Conservation (phyloP, 2,329 filamentous ascomycete genomes). For the Phyllosticta capitalensis region DNA sequence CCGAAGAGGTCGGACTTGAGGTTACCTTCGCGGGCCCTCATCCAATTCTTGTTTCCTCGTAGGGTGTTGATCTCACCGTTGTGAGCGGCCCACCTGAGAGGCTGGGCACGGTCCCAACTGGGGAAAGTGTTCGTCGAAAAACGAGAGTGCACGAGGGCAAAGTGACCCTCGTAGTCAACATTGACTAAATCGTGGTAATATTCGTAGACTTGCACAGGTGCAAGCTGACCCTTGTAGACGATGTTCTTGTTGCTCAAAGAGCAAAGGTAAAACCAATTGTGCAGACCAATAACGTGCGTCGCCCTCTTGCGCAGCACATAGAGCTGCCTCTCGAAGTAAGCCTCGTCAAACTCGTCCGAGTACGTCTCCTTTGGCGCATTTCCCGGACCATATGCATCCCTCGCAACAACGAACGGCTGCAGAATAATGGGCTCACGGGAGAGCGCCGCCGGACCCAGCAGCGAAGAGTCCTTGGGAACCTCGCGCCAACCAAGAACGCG, state of each 20-base stretch:
- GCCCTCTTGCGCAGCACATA: constrained; percentile 92
- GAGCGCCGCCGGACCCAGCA: constrained; percentile 83
- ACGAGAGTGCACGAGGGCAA: constrained; percentile 90
- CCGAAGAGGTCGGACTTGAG: constrained; percentile 90
- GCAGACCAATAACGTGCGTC: constrained; percentile 85
- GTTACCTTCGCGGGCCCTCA: constrained; percentile 91
- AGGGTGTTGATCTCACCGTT: constrained; percentile 98
- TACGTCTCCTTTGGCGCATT: constrained; percentile 71
- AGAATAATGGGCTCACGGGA: constrained; percentile 92
- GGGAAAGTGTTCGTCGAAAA: constrained; percentile 99
- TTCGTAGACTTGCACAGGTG: constrained; percentile 90
- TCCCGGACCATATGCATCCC: constrained; percentile 73
- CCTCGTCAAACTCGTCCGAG: constrained; percentile 70
- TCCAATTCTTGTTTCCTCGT: constrained; percentile 99
- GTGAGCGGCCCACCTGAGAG: constrained; percentile 91
- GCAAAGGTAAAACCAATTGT: constrained; percentile 99
- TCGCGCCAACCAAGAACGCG: constrained; percentile 93
- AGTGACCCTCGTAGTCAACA: constrained; percentile 94
- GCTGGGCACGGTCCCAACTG: constrained; percentile 95
- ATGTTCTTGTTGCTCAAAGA: constrained; percentile 97
- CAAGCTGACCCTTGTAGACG: constrained; percentile 95
- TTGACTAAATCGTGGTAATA: constrained; percentile 97
- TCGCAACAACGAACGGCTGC: constrained; percentile 88
- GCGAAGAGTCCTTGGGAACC: constrained; percentile 84
- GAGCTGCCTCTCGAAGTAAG: constrained; percentile 82